phyloP scores from a whole-genome alignment of 306 rosid species.

The Begonia loranthoides region DNA sequence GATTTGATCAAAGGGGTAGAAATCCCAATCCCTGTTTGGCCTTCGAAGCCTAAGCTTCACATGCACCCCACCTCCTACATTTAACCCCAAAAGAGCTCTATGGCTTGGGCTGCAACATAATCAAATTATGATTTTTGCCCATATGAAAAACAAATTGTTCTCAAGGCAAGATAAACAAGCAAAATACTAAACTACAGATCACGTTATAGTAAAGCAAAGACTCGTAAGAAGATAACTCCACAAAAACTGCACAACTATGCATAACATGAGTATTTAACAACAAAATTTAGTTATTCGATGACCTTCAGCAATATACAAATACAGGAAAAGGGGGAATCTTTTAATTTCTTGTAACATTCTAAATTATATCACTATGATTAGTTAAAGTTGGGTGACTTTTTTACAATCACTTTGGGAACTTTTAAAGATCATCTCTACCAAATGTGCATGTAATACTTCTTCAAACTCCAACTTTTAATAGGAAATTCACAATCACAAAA shows the following conservation, averaged over 20 bases:
- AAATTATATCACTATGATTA: too few species aligned
- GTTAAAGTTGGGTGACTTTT: too few species aligned
- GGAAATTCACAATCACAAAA: too few species aligned
- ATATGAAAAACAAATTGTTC: neutral
- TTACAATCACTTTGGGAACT: too few species aligned
- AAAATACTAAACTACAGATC: too few species aligned
- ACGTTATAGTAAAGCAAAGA: too few species aligned
- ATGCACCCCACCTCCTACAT: constrained; percentile 60
- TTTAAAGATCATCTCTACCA: too few species aligned
- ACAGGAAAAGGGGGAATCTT: too few species aligned
- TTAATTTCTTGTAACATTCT: too few species aligned
- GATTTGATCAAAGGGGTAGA: constrained; percentile 55
- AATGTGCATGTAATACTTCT: too few species aligned
- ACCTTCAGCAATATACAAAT: too few species aligned
- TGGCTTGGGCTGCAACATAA: constrained; percentile 51
- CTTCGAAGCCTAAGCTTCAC: constrained; percentile 79
- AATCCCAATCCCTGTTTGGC: constrained; percentile 56
- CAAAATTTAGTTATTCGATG: neutral
- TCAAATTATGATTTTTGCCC: constrained; percentile 7
- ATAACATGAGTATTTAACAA: neutral
- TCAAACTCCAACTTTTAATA: too few species aligned
- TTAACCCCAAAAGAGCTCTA: constrained; percentile 60
- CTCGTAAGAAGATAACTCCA: neutral
- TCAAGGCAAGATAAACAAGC: neutral
- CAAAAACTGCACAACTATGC: neutral